Evolutionary conservation across 2,329 filamentous ascomycete genomes (phyloP), one percentile per base, ranked within the genome.

Genomic region (Penicillium sp.): DNA sequence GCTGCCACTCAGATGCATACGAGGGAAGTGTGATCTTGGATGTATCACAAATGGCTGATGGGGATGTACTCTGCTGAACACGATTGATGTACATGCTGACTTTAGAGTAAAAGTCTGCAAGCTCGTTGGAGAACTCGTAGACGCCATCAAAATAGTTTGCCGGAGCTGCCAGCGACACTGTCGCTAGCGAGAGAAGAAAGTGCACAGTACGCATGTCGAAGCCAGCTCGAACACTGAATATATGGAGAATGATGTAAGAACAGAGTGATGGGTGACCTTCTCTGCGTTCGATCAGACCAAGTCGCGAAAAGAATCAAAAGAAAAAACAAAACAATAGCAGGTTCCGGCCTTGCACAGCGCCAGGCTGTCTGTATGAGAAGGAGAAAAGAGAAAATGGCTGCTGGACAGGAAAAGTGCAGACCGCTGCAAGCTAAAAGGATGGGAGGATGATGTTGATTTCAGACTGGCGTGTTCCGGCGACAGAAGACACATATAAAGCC

Each of bases 1-100:
- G 82, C 5, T 95, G 77, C 12, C 79, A 72, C 5, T 32, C 29
- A 32, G 75, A 74, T 39, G 81, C 74, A 54, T 76, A 80, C 75
- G 66, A 54, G 4, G 72, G 72, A 51, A 70, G 61, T 4, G 50
- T 40, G 28, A 64, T 63, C 12, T 57, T 61, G 51, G 65, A 66
- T 18, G 62, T 49, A 49, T 74, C 65, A 55, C 66, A 71, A 18
- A 57, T 50, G 26, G 58, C 27, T 9, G 55, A 49, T 41, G 53
- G 45, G 44, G 51, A 51, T 24, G 53, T 50, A 6, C 51, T 43
- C 29, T 56, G 49, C 26, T 55, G 57, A 26, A 59, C 49, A 11
- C 59, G 48, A 41, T 65, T 54, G 47, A 74, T 73, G 38, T 70
- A 60, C 45, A 65, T 53, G 55, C 69, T 68, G 13, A 74, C 66